These are phyloP conservation scores for Paramyrothecium sp. DNA, from an alignment of 2,329 filamentous ascomycete genomes.

Conservation along the genomic window DNA sequence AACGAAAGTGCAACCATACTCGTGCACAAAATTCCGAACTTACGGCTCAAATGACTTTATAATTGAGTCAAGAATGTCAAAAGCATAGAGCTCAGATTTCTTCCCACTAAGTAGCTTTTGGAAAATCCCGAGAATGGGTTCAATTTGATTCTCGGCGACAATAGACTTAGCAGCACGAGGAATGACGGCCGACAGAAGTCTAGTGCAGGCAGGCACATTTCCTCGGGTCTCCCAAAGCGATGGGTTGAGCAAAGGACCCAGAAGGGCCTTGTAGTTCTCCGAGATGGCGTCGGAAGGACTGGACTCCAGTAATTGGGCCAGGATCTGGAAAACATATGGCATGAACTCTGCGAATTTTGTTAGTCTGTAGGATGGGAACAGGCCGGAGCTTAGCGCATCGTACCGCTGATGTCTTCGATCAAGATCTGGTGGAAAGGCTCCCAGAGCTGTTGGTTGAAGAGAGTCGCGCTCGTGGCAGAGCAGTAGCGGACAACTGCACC, in stretches of 20 bases:
- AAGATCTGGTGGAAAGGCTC: conserved; percentile 79
- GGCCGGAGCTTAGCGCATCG: conserved; percentile 14
- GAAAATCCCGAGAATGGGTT: conserved; percentile 91
- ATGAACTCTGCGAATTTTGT: conserved; percentile 68
- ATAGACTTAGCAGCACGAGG: conserved; percentile 73
- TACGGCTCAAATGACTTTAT: conserved; percentile 71
- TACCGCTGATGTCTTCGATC: conserved; percentile 76
- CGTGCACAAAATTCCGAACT: conserved; percentile 29
- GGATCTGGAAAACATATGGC: conserved; percentile 94
- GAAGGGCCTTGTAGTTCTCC: conserved; percentile 75
- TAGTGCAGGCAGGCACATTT: conserved; percentile 87
- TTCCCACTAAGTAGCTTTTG: conserved; percentile 83
- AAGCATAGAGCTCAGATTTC: conserved; percentile 80
- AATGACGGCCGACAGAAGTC: conserved; percentile 81
- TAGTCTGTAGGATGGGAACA: neutral
- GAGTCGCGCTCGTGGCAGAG: conserved; percentile 62
- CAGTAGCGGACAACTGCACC: conserved; percentile 79
- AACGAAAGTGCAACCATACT: neutral
- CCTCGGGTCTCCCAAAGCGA: conserved; percentile 87
- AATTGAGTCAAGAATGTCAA: conserved; percentile 85
- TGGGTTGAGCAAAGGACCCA: conserved; percentile 77
- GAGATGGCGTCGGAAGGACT: conserved; percentile 79
- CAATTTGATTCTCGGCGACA: conserved; percentile 74
- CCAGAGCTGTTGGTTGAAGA: conserved; percentile 80
- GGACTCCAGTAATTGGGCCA: conserved; percentile 84